Evolutionary conservation across 2,329 filamentous ascomycete species (phyloP).

Genomic region (Nigrospora osmanthi): DNA sequence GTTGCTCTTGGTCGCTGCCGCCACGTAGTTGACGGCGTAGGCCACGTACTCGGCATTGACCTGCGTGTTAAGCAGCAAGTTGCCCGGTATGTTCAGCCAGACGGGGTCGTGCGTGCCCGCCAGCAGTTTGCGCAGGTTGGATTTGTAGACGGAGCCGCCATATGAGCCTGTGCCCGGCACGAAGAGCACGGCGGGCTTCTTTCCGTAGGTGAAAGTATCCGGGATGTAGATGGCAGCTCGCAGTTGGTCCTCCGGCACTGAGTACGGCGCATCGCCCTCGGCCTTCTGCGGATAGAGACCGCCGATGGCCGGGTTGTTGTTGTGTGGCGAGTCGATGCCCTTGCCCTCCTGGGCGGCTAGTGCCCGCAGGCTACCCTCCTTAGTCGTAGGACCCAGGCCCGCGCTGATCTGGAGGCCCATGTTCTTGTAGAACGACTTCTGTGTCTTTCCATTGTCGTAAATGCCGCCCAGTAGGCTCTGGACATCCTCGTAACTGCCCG

Average conservation of each 20-base stretch:
- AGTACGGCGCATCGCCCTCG: slow-evolving; percentile 2
- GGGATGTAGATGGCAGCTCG: slow-evolving; percentile 6
- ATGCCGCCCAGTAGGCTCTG: neutral
- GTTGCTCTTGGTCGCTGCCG: slow-evolving; percentile 20
- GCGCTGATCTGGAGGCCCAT: too few relatives aligned
- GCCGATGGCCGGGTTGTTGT: neutral
- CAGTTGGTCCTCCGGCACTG: slow-evolving; percentile 1
- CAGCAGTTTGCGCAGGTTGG: slow-evolving; percentile 4
- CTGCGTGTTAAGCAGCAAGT: slow-evolving; percentile 38
- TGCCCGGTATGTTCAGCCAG: slow-evolving; percentile 45
- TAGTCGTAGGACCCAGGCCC: too few relatives aligned
- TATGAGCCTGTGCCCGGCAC: slow-evolving; percentile 4
- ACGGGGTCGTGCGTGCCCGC: slow-evolving; percentile 30
- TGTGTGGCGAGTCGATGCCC: neutral
- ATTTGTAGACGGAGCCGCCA: slow-evolving; percentile 1
- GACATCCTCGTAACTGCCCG: neutral
- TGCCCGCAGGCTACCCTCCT: too few relatives aligned
- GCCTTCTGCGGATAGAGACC: neutral
- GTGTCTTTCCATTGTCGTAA: neutral
- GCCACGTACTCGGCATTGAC: slow-evolving; percentile 45
- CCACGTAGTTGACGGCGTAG: slow-evolving; percentile 50
- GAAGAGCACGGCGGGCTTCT: slow-evolving; percentile 3
- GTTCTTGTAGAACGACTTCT: too few relatives aligned
- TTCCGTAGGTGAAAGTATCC: slow-evolving; percentile 2
- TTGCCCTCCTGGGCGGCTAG: neutral